phyloP scores from a whole-genome alignment of 805 yeast species.

The Wickerhamomyces sydowiorum region DNA sequence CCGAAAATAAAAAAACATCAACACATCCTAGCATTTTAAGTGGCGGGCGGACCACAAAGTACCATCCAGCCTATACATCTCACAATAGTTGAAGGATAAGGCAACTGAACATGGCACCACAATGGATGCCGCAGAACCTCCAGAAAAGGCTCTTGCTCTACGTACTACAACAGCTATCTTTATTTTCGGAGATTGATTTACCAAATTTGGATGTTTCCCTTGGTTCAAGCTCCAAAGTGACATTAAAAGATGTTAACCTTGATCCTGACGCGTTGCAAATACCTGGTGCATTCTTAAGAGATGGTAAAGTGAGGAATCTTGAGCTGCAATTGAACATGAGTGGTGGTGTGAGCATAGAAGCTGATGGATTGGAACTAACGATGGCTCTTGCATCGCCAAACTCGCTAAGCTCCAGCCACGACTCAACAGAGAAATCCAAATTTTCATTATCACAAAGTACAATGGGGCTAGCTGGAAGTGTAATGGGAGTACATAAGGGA shows the following conservation, averaged over 20 bases:
- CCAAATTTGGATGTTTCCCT: constrained; percentile 78
- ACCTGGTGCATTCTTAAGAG: constrained; percentile 58
- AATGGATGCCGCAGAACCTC: constrained; percentile 80
- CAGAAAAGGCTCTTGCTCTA: constrained; percentile 79
- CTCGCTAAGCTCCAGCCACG: constrained; percentile 8
- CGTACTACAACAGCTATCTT: constrained; percentile 71
- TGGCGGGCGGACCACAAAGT: not conserved
- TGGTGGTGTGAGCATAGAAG: constrained; percentile 64
- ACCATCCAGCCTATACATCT: not conserved
- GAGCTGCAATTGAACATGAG: constrained; percentile 57
- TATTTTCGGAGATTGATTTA: constrained; percentile 77
- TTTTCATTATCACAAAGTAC: constrained; percentile 68
- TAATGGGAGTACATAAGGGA: constrained; percentile 33
- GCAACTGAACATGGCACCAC: constrained; percentile 18
- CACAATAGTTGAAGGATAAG: not conserved
- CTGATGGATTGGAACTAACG: constrained; percentile 48
- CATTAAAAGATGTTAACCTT: constrained; percentile 55
- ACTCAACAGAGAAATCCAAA: constrained; percentile 24
- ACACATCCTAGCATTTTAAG: not conserved
- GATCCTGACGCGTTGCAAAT: constrained; percentile 65
- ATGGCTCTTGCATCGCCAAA: constrained; percentile 27
- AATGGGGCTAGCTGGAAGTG: constrained; percentile 59
- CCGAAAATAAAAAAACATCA: too few relatives aligned
- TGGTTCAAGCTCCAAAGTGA: constrained; percentile 47
- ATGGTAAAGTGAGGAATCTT: constrained; percentile 52